Percentiles rank a stretch among this genome's conserved stretches.
Conservation (phyloP, 176 grass and related monocot genomes). For the Oryza australiensis region DNA sequence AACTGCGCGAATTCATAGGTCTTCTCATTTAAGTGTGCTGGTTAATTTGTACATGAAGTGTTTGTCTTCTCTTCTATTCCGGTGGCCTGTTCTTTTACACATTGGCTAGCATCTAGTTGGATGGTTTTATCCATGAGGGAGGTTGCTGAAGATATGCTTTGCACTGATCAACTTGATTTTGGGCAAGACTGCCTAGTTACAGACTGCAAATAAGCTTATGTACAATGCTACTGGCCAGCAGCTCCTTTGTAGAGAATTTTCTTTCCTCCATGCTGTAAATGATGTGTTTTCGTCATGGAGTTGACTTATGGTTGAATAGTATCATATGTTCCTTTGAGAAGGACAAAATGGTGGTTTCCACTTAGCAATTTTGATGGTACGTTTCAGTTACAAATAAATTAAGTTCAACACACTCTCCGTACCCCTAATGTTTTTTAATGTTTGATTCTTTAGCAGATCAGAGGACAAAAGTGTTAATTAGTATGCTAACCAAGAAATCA, state of each 20-base stretch:
- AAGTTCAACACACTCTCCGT: constrained; percentile 2
- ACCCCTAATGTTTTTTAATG: constrained; percentile 22
- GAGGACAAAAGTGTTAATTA: constrained; percentile 32
- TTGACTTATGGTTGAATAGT: constrained; percentile 38
- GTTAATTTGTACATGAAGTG: constrained; percentile 48
- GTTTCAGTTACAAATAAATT: constrained; percentile 14
- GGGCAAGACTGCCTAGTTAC: neutral
- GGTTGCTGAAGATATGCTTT: constrained; percentile 35
- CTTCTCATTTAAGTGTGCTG: constrained; percentile 21
- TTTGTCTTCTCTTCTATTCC: constrained; percentile 24
- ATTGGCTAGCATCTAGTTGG: constrained; percentile 32
- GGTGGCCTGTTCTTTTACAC: constrained; percentile 23
- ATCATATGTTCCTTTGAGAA: constrained; percentile 15
- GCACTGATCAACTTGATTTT: constrained; percentile 18
- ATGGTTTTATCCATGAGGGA: constrained; percentile 17
- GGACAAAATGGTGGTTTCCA: constrained; percentile 27
- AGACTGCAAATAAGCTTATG: constrained; percentile 16
- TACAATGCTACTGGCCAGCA: constrained; percentile 9
- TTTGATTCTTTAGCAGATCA: constrained; percentile 40
- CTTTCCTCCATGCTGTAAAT: constrained; percentile 36
- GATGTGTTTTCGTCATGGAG: constrained; percentile 21
- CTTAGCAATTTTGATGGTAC: constrained; percentile 49
- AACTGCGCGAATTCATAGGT: constrained; percentile 12
- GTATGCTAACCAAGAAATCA: constrained; percentile 40
- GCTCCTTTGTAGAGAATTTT: constrained; percentile 3